A percentile compares a stretch with the other conserved stretches of the same genome.
phyloP scores from a whole-genome alignment of 306 rosid species.

The Castanea mollissima region DNA sequence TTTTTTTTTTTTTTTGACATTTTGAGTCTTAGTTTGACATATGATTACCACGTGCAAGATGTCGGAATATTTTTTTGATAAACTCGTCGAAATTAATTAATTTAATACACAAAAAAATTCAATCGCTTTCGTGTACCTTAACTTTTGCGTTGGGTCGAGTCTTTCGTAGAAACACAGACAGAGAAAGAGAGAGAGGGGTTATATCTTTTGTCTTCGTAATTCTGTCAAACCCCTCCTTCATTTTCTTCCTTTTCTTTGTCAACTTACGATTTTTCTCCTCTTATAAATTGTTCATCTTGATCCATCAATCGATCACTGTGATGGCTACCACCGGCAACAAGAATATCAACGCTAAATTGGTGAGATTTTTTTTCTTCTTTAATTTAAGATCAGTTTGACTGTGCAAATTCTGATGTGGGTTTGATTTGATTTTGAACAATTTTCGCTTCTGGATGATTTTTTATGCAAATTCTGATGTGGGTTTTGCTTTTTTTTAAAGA shows the following conservation, averaged over 20 bases:
- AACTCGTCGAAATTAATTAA: too few species aligned
- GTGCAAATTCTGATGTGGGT: neutral
- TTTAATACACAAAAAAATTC: neutral
- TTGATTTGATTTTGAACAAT: neutral
- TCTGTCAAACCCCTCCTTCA: neutral
- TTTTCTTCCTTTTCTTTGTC: neutral
- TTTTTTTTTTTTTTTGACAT: too few species aligned
- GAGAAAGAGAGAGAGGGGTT: neutral
- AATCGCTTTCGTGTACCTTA: constrained; percentile 10
- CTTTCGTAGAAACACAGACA: neutral
- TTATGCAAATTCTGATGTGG: neutral
- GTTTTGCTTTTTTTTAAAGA: neutral
- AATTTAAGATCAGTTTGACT: neutral
- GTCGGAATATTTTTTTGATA: too few species aligned
- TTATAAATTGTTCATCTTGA: neutral
- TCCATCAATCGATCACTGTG: constrained; percentile 10
- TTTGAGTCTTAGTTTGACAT: too few species aligned
- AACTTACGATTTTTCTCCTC: neutral
- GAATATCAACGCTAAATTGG: constrained; percentile 64
- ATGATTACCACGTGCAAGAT: too few species aligned
- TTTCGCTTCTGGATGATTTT: neutral
- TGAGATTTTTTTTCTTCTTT: constrained; percentile 15
- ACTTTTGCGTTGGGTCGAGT: neutral
- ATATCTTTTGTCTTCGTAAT: constrained; percentile 15
- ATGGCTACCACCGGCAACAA: constrained; percentile 67